Base-by-base conservation (phyloP, 352 stramenopile species). In the Phytophthora uliginosa region DNA sequence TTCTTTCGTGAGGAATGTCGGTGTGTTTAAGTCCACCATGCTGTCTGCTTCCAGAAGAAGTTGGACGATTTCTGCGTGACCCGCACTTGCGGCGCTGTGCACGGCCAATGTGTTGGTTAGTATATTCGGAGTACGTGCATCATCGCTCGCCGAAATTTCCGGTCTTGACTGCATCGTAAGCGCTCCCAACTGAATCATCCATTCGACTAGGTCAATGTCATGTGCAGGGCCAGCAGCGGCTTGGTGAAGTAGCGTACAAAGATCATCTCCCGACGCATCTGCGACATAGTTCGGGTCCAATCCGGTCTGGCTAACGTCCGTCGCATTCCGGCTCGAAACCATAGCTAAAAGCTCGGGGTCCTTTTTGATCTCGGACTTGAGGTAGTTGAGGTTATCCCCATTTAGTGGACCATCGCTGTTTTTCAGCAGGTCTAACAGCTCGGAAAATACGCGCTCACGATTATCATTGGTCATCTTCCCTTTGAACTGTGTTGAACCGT, bases 121-220 rank as follows among this genome's bases (percentile, higher is more conserved):
- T 9, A 48, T 5, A 48, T 20, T 20, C 17, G 17, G 15, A 48
- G 15, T 6, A 9, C 18, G 7, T 28, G 18, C 47, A n/a, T 53
- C 20, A 13, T 12, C 9, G n/a, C 20, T 28, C 7, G 13, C 9
- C 4, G 47, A 53, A n/a, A 50, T 4, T 22, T 12, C 17, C 17
- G 34, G 34, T 40, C 34, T 50, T 28, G 47, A n/a, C 47, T 31
- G 47, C 12, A 22, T 53, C 47, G 18, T 17, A 15, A 28, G 47
- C 20, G 18, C 47, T 26, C 47, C 47, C 47, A 84, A 78, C 20
- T 85, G 70, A 51, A 82, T 69, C 40, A 87, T 65, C 71, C 74
- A 87, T 38, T 87, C 77, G 0, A 82, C 69, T 8, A 84, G 70
- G 0, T 63, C 42, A 6, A 22, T 45, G 20, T 88, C 72, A 10